Evolutionary conservation across 139 green algal genomes (phyloP).

Genomic region (Chlamydomonas sp.): DNA sequence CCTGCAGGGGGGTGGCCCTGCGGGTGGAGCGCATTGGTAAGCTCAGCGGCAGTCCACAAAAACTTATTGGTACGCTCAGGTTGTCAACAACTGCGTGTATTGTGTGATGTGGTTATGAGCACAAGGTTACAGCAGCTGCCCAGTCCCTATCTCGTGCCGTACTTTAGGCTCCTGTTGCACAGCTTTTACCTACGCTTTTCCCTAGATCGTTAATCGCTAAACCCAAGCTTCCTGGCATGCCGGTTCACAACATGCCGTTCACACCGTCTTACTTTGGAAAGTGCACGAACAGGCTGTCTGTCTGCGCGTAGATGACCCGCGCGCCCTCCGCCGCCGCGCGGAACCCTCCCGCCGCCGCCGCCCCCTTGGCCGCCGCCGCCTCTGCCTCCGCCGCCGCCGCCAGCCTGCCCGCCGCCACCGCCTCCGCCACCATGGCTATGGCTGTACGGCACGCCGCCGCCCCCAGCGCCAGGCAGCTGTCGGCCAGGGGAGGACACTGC

Average conservation of each 20-base stretch:
- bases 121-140: no score
- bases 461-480: conserved; percentile 83
- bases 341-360: conserved; percentile 1
- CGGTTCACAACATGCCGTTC: no score
- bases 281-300: conserved; percentile 77
- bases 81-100: no score
- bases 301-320: conserved; percentile 82
- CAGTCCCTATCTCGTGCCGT: no score
- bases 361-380: not conserved
- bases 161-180: no score
- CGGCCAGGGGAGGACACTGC: conserved; percentile 82
- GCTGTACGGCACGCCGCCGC: conserved; percentile 57
- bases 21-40: not conserved
- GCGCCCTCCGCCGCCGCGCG: conserved; percentile 39
- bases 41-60: no score
- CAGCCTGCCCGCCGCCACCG: conserved; percentile 30
- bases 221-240: no score
- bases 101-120: no score
- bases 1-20: conserved; percentile 42
- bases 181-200: no score
- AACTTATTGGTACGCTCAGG: no score
- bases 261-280: conserved; percentile 37
- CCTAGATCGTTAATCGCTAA: no score
- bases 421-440: conserved; percentile 36
- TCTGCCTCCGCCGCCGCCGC: not conserved